Conservation (phyloP, 2,329 filamentous ascomycete species). For the Phialophora verrucosa region DNA sequence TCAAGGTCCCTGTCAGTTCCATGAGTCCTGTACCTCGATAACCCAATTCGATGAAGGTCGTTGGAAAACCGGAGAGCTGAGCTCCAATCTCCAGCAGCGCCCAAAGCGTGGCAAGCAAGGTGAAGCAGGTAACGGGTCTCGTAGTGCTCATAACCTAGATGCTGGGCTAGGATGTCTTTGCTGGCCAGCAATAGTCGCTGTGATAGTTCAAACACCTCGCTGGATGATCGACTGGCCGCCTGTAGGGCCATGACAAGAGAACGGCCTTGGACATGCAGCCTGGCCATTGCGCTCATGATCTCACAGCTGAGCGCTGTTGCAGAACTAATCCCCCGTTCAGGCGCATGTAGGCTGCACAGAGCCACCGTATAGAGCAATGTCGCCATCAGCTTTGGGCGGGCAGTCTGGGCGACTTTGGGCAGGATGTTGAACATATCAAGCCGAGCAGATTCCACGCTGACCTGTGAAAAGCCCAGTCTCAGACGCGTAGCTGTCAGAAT, state of each 20-base stretch:
- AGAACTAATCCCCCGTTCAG: background rate
- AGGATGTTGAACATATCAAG: background rate
- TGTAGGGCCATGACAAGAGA: background rate
- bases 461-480: background rate
- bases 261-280: background rate
- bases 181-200: conserved; percentile 2
- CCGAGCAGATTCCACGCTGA: background rate
- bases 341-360: background rate
- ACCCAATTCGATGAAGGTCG: background rate
- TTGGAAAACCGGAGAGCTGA: conserved; percentile 3
- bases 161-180: conserved; percentile 6
- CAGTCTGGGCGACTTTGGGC: background rate
- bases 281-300: background rate
- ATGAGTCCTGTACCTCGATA: background rate
- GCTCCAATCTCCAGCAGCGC: background rate
- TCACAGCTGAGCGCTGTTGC: background rate
- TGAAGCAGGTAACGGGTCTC: background rate
- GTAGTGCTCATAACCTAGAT: background rate
- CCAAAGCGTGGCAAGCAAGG: background rate
- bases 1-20: background rate
- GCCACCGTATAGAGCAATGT: background rate
- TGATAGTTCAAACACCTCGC: background rate
- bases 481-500: background rate
- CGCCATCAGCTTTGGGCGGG: background rate
- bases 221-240: background rate